These are phyloP conservation scores for Fusarium algeriense DNA, from an alignment of 2,329 filamentous ascomycete species.

Conservation along the genomic window DNA sequence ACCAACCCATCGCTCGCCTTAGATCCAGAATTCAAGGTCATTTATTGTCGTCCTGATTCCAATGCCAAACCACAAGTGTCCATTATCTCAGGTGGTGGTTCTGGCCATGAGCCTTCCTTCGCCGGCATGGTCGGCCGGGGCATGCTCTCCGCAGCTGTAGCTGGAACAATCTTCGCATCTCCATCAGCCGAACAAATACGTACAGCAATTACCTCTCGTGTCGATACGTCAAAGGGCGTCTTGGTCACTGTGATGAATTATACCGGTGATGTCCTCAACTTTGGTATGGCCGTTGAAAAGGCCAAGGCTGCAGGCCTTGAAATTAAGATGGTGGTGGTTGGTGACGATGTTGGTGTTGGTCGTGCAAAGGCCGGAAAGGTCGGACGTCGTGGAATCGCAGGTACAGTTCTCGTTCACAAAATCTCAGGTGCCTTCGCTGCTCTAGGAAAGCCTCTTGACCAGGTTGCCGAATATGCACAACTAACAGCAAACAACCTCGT, in stretches of 20 bases:
- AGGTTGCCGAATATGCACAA: constrained; percentile 79
- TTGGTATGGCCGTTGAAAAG: constrained; percentile 94
- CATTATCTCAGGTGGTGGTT: constrained; percentile 88
- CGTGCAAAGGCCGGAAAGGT: constrained; percentile 88
- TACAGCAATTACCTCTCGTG: constrained; percentile 77
- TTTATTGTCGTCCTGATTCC: constrained; percentile 75
- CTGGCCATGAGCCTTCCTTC: constrained; percentile 91
- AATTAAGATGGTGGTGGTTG: constrained; percentile 91
- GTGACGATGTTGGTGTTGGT: constrained; percentile 92
- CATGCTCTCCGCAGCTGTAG: constrained; percentile 83
- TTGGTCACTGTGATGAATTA: constrained; percentile 97
- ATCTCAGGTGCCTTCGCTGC: constrained; percentile 87
- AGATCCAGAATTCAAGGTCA: constrained; percentile 83
- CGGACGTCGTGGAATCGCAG: constrained; percentile 88
- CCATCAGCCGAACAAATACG: constrained; percentile 87
- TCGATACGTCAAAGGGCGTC: constrained; percentile 79
- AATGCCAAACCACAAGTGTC: constrained; percentile 74
- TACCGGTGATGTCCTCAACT: constrained; percentile 90
- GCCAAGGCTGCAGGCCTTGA: constrained; percentile 81
- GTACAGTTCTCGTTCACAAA: constrained; percentile 92
- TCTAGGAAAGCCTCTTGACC: constrained; percentile 72
- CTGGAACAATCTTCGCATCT: constrained; percentile 88
- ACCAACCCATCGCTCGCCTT: constrained; percentile 88
- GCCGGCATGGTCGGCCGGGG: constrained; percentile 86
- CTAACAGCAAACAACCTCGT: constrained; percentile 81